Evolutionary conservation across 192 early-diverging fungal genomes (phyloP), one percentile per base, ranked within the genome.

Genomic region (Podila clonocystis): DNA sequence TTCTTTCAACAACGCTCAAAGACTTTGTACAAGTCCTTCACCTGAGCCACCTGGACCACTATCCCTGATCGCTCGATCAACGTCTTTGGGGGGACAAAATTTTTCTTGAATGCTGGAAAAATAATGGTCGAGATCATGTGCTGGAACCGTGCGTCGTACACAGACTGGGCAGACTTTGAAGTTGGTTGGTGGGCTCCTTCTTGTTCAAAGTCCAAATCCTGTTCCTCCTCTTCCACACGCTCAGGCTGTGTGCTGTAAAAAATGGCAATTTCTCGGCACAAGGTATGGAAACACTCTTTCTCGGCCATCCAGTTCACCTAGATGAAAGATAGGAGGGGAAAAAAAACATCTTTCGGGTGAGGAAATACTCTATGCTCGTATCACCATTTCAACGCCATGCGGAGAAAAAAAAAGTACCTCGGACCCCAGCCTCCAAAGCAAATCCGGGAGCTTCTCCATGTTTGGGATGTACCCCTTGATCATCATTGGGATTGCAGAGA

Each of bases 1-100:
- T 58, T 38, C 4, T 12, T n/a, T 84, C 86, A 98, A 82, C 97
- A 99, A n/a, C 97, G 85, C 73, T 99, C 97, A 90, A 99, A 99
- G 45, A 98, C 93, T 30, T 91, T 94, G 83, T 99, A 99, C 30
- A 99, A 85, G 70, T 98, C 96, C 26, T 92, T 90, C 63, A 97
- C 85, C 72, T 94, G 90, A 3, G 93, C 94, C 20, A 99, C 82
- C 71, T 95, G 91, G 5, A 95, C 83, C 19, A 97, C 76, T 36
- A 82, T 75, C 8, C 91, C 87, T 30, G 86, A 82, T 68, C 85
- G 82, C 63, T 90, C 87, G 20, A 88, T 85, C 58, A 96, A 74
- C 31, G 68, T 65, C 38, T 84, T 83, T 15, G 93, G 91, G 3
- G 94, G 93, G 65, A 88, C 76, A 57, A 97, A 95, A 15, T 91